These are phyloP conservation scores for Gossypium aridum DNA, from an alignment of 441 rosid species.

Conservation along the genomic window DNA sequence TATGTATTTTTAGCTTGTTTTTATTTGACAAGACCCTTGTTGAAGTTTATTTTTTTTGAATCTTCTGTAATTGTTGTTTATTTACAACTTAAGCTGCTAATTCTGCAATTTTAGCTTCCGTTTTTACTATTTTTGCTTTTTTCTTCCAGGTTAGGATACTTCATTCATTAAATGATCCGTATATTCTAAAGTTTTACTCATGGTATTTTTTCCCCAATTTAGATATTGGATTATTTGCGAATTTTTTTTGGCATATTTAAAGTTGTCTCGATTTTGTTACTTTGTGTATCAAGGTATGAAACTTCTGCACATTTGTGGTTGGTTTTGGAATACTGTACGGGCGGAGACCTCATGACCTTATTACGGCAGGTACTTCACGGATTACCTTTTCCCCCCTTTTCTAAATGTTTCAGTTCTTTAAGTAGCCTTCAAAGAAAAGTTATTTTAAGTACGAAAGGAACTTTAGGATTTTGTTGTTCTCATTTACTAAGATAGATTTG, in stretches of 20 bases:
- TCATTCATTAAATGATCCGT: conserved; percentile 72
- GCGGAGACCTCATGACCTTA: conserved; percentile 85
- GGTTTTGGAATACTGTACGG: conserved; percentile 92
- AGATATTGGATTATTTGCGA: neutral
- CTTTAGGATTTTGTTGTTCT: neutral
- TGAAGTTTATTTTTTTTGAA: neutral
- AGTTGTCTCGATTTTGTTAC: neutral
- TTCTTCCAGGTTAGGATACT: conserved; percentile 78
- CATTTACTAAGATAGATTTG: neutral
- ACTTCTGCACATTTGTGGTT: conserved; percentile 97
- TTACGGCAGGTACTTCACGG: conserved; percentile 61
- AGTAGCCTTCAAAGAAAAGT: neutral
- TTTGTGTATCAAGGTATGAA: conserved; percentile 57
- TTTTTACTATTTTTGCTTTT: neutral
- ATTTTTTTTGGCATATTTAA: neutral
- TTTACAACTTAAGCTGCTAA: no score
- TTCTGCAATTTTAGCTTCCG: neutral
- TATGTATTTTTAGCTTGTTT: neutral
- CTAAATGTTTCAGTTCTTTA: neutral
- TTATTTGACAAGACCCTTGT: neutral
- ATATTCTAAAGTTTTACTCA: conserved; percentile 73
- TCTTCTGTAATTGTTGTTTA: neutral
- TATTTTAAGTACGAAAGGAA: neutral
- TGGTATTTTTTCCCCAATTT: conserved; percentile 42
- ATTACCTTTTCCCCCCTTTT: neutral